These are phyloP conservation scores for Skeletonema costatum DNA, from an alignment of 108 stramenopile genomes.

Conservation along the genomic window DNA sequence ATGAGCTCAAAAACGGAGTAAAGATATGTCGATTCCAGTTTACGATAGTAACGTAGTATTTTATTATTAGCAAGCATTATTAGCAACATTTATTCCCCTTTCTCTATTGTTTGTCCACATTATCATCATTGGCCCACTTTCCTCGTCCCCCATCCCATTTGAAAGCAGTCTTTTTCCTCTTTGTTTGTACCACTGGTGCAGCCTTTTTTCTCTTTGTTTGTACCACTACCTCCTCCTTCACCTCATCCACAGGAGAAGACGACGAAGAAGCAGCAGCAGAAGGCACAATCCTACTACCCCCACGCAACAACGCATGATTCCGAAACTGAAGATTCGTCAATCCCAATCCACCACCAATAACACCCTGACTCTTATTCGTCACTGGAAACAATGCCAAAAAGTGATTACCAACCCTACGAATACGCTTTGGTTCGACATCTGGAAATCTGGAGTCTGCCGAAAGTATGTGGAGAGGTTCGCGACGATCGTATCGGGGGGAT, in stretches of 20 bases:
- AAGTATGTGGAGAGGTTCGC: slow-evolving; percentile 76
- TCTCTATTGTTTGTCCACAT: neutral
- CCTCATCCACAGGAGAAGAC: neutral
- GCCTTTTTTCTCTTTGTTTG: neutral
- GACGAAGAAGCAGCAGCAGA: neutral
- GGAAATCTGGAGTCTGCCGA: slow-evolving; percentile 90
- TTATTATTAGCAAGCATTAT: neutral
- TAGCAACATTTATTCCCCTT: neutral
- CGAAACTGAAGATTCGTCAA: neutral
- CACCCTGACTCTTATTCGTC: neutral
- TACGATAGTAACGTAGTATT: neutral
- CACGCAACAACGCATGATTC: slow-evolving; percentile 30
- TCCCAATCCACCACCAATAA: neutral
- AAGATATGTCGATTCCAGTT: neutral
- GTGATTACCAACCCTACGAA: slow-evolving; percentile 86
- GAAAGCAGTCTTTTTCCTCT: neutral
- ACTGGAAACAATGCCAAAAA: slow-evolving; percentile 91
- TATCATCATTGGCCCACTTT: neutral
- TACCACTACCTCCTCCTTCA: neutral
- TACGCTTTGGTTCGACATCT: slow-evolving; percentile 74
- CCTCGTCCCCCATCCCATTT: slow-evolving; percentile 19
- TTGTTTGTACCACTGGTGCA: neutral
- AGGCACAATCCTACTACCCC: slow-evolving; percentile 4
- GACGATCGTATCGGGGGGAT: slow-evolving; percentile 83
- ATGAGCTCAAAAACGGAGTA: neutral